phyloP scores from a whole-genome alignment of 1,139 yeast genomes.

The Debaryomyces sp. region DNA sequence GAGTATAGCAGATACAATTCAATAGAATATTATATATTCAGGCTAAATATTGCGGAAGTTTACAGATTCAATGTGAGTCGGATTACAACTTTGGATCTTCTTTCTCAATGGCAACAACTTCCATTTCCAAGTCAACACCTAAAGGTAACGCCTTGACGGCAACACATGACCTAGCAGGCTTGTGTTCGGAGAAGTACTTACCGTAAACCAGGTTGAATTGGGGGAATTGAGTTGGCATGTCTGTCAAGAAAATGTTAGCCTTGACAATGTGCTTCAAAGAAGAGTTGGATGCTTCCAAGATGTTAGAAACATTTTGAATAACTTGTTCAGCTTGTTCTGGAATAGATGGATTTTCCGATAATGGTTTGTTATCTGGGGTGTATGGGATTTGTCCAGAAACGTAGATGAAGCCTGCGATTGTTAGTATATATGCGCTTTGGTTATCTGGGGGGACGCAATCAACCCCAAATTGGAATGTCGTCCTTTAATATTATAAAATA shows the following conservation, averaged over 20 bases:
- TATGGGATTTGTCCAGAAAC: constrained; percentile 96
- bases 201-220: constrained; percentile 83
- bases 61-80: background rate
- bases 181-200: constrained; percentile 76
- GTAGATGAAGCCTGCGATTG: constrained; percentile 66
- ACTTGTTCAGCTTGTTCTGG: constrained; percentile 85
- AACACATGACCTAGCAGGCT: constrained; percentile 96
- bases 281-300: constrained; percentile 82
- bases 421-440: constrained; percentile 22
- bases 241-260: constrained; percentile 85
- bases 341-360: constrained; percentile 66
- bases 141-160: constrained; percentile 88
- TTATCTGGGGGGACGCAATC: too few relatives aligned
- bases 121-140: constrained; percentile 74
- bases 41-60: too few relatives aligned
- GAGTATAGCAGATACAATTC: background rate
- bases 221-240: constrained; percentile 73
- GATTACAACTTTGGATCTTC: constrained; percentile 40
- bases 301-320: constrained; percentile 71
- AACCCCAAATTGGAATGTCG: background rate
- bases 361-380: constrained; percentile 80
- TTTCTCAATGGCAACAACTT: constrained; percentile 76
- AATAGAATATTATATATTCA: background rate
- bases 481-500: constrained; percentile 14
- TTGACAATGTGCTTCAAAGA: constrained; percentile 81